These are phyloP conservation scores for Scalesia atractyloides DNA, from an alignment of 129 eudicot genomes.

Conservation along the genomic window DNA sequence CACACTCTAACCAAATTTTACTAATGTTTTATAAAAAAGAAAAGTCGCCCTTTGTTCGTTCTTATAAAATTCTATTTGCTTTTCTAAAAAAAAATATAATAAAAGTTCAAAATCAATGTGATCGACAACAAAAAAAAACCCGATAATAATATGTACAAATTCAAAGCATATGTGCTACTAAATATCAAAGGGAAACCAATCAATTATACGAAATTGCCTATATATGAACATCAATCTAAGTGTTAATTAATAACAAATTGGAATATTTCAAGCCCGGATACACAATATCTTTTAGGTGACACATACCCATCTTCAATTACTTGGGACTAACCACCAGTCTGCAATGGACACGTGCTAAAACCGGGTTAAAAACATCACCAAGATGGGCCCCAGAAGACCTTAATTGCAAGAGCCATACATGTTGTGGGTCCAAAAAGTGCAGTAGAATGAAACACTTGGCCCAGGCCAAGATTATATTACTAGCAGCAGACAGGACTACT, in stretches of 20 bases:
- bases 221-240: slow-evolving; percentile 4
- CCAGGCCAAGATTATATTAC: slow-evolving; percentile 29
- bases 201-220: not conserved
- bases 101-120: not conserved
- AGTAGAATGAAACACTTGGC: slow-evolving; percentile 35
- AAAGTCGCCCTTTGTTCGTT: no score
- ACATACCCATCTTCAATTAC: slow-evolving; percentile 32
- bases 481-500: slow-evolving; percentile 34
- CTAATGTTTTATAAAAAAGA: not conserved
- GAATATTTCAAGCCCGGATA: slow-evolving; percentile 19
- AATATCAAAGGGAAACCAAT: not conserved
- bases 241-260: slow-evolving; percentile 19
- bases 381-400: slow-evolving; percentile 15
- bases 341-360: slow-evolving; percentile 14
- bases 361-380: slow-evolving; percentile 29
- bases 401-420: slow-evolving; percentile 4
- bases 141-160: not conserved
- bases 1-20: not conserved
- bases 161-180: not conserved
- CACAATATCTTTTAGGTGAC: slow-evolving; percentile 32
- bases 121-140: not conserved
- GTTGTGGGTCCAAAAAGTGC: slow-evolving; percentile 29
- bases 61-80: no score
- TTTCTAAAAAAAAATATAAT: no score
- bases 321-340: not conserved